These are phyloP conservation scores for Selaginella tamariscina DNA, from an alignment of 75 land plant genomes.

Conservation along the genomic window DNA sequence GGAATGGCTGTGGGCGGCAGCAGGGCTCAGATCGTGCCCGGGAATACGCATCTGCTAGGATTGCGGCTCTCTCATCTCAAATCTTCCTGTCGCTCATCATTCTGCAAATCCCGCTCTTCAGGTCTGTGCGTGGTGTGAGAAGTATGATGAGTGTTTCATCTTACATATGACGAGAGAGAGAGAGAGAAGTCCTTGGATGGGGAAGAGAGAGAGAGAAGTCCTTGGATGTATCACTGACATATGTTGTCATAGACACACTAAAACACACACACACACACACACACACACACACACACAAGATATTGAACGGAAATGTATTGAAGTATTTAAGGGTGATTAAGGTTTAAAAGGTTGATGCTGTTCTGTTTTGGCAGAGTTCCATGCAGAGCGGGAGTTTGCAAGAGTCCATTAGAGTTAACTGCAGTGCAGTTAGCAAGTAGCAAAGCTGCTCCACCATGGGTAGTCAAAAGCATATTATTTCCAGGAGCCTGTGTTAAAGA, in stretches of 20 bases:
- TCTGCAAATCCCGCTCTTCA: constrained; percentile 53
- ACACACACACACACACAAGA: too few species aligned
- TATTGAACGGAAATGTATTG: too few species aligned
- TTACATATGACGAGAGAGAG: too few species aligned
- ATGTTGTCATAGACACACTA: too few species aligned
- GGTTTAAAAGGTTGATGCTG: too few species aligned
- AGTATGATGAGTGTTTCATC: too few species aligned
- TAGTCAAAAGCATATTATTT: constrained; percentile 62
- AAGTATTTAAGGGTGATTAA: too few species aligned
- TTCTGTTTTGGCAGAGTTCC: constrained; percentile 44
- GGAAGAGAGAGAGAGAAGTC: too few species aligned
- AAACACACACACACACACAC: too few species aligned
- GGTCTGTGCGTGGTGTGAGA: too few species aligned
- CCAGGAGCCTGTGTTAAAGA: constrained; percentile 53
- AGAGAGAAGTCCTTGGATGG: too few species aligned
- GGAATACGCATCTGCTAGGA: neutral
- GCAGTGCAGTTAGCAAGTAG: constrained; percentile 68
- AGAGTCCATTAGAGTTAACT: constrained; percentile 69
- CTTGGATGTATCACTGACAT: too few species aligned
- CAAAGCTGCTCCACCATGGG: constrained; percentile 43
- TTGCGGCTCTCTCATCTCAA: constrained; percentile 17
- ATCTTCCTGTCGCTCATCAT: constrained; percentile 39
- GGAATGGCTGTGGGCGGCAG: neutral
- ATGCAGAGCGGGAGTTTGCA: constrained; percentile 75
- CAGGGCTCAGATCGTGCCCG: neutral